These are phyloP conservation scores for Fusarium compactum DNA, from an alignment of 2,329 filamentous ascomycete species.

Conservation along the genomic window DNA sequence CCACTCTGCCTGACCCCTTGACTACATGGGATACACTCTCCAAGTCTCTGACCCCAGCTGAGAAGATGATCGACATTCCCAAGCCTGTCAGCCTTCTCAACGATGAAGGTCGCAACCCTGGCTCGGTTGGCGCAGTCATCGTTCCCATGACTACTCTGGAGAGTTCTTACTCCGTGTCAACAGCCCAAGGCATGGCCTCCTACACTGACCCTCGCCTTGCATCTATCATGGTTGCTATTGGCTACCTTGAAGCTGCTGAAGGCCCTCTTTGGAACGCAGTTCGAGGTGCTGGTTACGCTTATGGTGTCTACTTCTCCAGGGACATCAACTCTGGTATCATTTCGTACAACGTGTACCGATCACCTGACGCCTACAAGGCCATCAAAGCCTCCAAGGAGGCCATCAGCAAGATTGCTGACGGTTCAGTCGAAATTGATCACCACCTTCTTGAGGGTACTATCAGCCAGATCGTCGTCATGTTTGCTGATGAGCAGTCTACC, in stretches of 20 bases:
- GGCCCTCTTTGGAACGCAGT: slow-evolving; percentile 95
- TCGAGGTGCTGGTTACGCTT: slow-evolving; percentile 92
- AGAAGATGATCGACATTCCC: slow-evolving; percentile 75
- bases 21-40: slow-evolving; percentile 77
- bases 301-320: slow-evolving; percentile 83
- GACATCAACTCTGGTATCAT: slow-evolving; percentile 84
- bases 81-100: slow-evolving; percentile 79
- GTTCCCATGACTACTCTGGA: slow-evolving; percentile 94
- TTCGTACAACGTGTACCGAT: slow-evolving; percentile 89
- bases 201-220: slow-evolving; percentile 83
- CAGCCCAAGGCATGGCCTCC: slow-evolving; percentile 78
- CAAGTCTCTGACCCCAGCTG: slow-evolving; percentile 52
- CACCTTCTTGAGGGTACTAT: slow-evolving; percentile 90
- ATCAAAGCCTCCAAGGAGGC: slow-evolving; percentile 81
- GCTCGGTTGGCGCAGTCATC: slow-evolving; percentile 78
- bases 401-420: slow-evolving; percentile 79
- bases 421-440: slow-evolving; percentile 78
- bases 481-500: slow-evolving; percentile 90
- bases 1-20: slow-evolving; percentile 79
- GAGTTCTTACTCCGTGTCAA: slow-evolving; percentile 87
- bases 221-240: slow-evolving; percentile 85
- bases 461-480: slow-evolving; percentile 85
- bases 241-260: slow-evolving; percentile 93
- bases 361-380: slow-evolving; percentile 88
- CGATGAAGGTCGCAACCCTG: slow-evolving; percentile 78